Conservation (phyloP, 2,329 filamentous ascomycete genomes). For the Talaromyces rugulosus region DNA sequence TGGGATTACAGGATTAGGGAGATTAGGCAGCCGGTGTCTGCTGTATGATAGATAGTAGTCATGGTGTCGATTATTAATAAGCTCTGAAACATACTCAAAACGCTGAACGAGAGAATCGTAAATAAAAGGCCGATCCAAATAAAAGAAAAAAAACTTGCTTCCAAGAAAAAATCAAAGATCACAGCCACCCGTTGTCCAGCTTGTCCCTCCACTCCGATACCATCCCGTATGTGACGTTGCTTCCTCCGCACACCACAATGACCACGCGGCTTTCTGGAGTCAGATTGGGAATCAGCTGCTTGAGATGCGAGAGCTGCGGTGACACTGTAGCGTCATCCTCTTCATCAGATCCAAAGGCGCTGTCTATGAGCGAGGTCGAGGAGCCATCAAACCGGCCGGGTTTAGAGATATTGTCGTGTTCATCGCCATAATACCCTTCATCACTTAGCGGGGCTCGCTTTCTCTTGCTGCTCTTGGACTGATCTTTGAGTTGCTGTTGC, state of each 20-base stretch:
- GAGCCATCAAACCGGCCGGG: background rate
- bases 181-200: conserved; percentile 37
- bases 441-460: background rate
- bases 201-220: conserved; percentile 55
- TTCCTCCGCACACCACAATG: conserved; percentile 78
- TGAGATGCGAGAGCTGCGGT: conserved; percentile 43
- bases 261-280: conserved; percentile 69
- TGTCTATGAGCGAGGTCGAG: background rate
- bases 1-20: conserved; percentile 71
- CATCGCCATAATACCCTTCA: conserved; percentile 14
- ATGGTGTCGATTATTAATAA: background rate
- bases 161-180: background rate
- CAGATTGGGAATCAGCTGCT: conserved; percentile 59
- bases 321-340: conserved; percentile 1
- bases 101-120: background rate
- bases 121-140: background rate
- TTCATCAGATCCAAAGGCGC: conserved; percentile 7
- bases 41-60: background rate
- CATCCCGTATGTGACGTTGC: conserved; percentile 60
- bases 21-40: background rate
- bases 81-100: background rate
- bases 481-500: background rate
- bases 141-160: background rate
- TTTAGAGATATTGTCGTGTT: conserved; percentile 17
- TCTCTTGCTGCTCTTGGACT: conserved; percentile 2